A percentile compares a stretch with the other conserved stretches of the same genome.
Evolutionary conservation across 306 rosid species (phyloP).

Genomic region (Prunus padus): DNA sequence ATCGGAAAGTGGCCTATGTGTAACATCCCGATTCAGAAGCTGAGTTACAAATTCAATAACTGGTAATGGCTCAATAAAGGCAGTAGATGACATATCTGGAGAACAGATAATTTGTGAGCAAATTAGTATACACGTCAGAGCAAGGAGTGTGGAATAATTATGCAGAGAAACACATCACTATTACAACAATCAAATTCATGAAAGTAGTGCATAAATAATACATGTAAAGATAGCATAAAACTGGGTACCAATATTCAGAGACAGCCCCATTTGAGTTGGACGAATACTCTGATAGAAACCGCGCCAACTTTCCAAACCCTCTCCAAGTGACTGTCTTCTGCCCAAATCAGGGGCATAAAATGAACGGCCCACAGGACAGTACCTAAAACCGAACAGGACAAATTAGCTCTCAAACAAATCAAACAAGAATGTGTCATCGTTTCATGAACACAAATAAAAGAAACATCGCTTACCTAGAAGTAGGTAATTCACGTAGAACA

Average conservation of each 20-base stretch:
- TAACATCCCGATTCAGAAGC: conserved; percentile 78
- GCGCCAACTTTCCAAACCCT: conserved; percentile 98
- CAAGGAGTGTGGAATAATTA: neutral
- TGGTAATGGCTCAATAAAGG: conserved; percentile 91
- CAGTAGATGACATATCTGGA: conserved; percentile 97
- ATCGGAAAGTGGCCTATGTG: conserved; percentile 77
- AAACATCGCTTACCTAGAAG: conserved; percentile 54
- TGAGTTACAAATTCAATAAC: conserved; percentile 85
- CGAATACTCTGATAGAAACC: conserved; percentile 98
- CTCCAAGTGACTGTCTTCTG: conserved; percentile 83
- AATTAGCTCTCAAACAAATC: neutral
- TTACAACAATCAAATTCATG: neutral
- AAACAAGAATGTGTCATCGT: neutral
- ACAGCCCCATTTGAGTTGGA: conserved; percentile 96
- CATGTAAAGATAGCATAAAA: neutral
- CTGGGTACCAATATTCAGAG: conserved; percentile 74
- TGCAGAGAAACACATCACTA: neutral
- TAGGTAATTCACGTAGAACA: conserved; percentile 89
- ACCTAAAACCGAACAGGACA: conserved; percentile 44
- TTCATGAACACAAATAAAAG: neutral
- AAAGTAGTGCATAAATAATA: neutral
- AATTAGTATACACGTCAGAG: neutral
- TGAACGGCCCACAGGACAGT: conserved; percentile 93
- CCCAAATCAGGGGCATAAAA: conserved; percentile 86
- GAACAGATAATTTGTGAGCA: conserved; percentile 12